These are phyloP conservation scores for Metschnikowia santaceciliae DNA, from an alignment of 805 yeast genomes.

Conservation along the genomic window DNA sequence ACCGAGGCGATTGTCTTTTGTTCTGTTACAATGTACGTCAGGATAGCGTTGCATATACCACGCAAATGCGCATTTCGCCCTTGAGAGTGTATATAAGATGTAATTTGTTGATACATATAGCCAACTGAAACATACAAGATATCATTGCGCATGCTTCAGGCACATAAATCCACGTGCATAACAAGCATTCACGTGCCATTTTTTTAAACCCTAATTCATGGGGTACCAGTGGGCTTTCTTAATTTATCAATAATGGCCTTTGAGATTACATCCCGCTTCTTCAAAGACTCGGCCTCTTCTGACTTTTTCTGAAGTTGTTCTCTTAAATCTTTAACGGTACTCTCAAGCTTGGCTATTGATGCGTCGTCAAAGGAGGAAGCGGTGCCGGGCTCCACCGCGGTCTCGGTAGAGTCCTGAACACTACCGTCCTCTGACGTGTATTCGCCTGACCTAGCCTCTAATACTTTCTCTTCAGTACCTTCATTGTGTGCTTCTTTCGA, in stretches of 20 bases:
- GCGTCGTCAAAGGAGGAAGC: background rate
- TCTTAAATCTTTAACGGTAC: slow-evolving; percentile 1
- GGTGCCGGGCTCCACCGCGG: background rate
- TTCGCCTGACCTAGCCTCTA: background rate
- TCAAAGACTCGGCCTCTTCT: slow-evolving; percentile 3
- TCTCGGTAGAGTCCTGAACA: background rate
- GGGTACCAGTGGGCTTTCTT: background rate
- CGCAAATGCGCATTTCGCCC: background rate
- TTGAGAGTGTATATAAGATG: background rate
- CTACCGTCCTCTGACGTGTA: background rate
- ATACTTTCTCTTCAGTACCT: slow-evolving; percentile 7
- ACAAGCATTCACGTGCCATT: too few species aligned
- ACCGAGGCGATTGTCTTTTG: background rate
- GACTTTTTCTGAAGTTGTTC: slow-evolving; percentile 5
- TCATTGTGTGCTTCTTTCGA: background rate
- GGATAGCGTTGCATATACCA: background rate
- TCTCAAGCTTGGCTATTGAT: slow-evolving; percentile 2
- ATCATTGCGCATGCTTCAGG: slow-evolving; percentile 2
- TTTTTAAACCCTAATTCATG: background rate
- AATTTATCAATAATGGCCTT: slow-evolving; percentile 3
- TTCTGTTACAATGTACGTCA: background rate
- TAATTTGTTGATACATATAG: background rate
- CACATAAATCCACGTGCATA: background rate
- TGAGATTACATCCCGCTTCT: slow-evolving; percentile 3
- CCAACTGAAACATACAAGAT: background rate